A percentile compares a stretch with the other conserved stretches of the same genome.
Evolutionary conservation across 306 rosid species (phyloP).

Genomic region (Vigna unguiculata): DNA sequence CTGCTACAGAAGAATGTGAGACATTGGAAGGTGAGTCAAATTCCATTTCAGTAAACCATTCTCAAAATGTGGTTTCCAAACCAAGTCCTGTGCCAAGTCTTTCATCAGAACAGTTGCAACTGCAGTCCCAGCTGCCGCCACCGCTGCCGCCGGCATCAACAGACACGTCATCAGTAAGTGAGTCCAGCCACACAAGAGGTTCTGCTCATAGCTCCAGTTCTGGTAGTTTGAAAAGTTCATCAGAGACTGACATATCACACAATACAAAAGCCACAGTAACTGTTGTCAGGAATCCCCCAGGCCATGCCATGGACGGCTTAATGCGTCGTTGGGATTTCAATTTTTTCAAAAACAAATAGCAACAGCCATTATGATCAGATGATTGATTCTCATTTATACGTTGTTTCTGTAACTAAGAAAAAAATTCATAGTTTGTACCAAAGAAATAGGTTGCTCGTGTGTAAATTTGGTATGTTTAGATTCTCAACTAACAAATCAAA

Average conservation of each 20-base stretch:
- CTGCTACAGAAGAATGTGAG: conserved; percentile 43
- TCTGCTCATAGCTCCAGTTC: conserved; percentile 59
- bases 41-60: conserved; percentile 48
- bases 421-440: conserved; percentile 53
- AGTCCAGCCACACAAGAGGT: conserved; percentile 58
- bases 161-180: conserved; percentile 46
- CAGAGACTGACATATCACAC: conserved; percentile 81
- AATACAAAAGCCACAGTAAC: conserved; percentile 88
- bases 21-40: conserved; percentile 51
- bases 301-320: conserved; percentile 90
- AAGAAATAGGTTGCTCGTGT: conserved; percentile 58
- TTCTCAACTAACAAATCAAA: conserved; percentile 43
- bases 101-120: conserved; percentile 3
- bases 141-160: neutral
- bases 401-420: conserved; percentile 59
- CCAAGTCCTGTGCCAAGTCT: conserved; percentile 44
- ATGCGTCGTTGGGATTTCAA: conserved; percentile 98
- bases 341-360: conserved; percentile 79
- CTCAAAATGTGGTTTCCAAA: conserved; percentile 49
- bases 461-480: conserved; percentile 51
- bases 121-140: neutral
- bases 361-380: conserved; percentile 54
- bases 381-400: conserved; percentile 53
- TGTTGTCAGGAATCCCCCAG: conserved; percentile 75
- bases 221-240: conserved; percentile 54